phyloP scores from a whole-genome alignment of 2,329 filamentous ascomycete genomes.

The Graphiopsis chlorocephala region DNA sequence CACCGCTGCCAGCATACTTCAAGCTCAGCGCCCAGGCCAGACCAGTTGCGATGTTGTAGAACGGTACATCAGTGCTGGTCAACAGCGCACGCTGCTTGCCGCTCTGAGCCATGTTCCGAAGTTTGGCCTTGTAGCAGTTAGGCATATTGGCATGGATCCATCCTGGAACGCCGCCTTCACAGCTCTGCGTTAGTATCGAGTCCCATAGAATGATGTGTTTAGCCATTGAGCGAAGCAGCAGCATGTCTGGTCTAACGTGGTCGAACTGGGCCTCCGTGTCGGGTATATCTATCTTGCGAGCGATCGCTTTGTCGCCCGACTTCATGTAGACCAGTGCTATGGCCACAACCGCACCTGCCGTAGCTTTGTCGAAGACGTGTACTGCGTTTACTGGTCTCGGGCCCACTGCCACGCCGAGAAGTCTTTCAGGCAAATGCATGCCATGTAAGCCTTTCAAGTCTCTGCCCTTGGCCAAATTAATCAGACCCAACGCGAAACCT shows the following conservation, averaged over 20 bases:
- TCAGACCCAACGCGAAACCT: conserved; percentile 87
- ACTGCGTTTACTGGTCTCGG: conserved; percentile 89
- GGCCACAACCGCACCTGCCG: conserved; percentile 88
- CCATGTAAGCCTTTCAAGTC: conserved; percentile 87
- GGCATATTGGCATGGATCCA: conserved; percentile 80
- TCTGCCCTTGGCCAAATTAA: conserved; percentile 88
- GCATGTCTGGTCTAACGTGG: conserved; percentile 88
- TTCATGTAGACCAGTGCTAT: conserved; percentile 96
- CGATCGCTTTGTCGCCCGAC: conserved; percentile 81
- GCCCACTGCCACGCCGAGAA: conserved; percentile 80
- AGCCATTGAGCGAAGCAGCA: conserved; percentile 83
- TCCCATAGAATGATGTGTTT: conserved; percentile 94
- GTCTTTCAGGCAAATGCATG: conserved; percentile 85
- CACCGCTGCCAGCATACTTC: conserved; percentile 49
- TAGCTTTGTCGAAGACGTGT: conserved; percentile 88
- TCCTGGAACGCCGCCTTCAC: conserved; percentile 39
- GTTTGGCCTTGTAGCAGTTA: conserved; percentile 59
- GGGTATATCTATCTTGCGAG: conserved; percentile 88
- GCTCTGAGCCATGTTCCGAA: conserved; percentile 48
- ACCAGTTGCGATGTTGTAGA: conserved; percentile 88
- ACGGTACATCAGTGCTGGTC: conserved; percentile 79
- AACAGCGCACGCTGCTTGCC: conserved; percentile 42
- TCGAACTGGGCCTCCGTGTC: conserved; percentile 89
- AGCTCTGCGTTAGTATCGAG: conserved; percentile 60
- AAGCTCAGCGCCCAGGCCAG: conserved; percentile 68